Evolutionary conservation across 345 rosid genomes (phyloP).

Genomic region (Firmiana major): DNA sequence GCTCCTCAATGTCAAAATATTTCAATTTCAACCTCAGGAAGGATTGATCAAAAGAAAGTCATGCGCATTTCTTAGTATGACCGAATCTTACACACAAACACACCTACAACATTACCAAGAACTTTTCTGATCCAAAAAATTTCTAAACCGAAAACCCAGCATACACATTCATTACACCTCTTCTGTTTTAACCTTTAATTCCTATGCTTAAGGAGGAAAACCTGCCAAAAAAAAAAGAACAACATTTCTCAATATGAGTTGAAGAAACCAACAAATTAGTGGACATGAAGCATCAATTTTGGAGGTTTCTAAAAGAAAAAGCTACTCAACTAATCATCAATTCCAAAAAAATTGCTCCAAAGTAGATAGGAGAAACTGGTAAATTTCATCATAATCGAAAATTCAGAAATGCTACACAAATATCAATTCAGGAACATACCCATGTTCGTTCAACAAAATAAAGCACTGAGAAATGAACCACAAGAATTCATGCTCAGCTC

Average conservation of each 20-base stretch:
- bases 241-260: constrained; percentile 36
- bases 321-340: constrained; percentile 29
- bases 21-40: background rate
- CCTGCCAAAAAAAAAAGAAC: constrained; percentile 39
- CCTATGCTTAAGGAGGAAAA: constrained; percentile 23
- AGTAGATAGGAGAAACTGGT: constrained; percentile 5
- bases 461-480: constrained; percentile 4
- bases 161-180: constrained; percentile 30
- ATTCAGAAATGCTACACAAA: constrained; percentile 22
- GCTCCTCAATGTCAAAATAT: background rate
- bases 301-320: constrained; percentile 29
- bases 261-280: constrained; percentile 38
- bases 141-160: constrained; percentile 27
- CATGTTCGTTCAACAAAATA: constrained; percentile 16
- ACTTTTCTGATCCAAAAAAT: constrained; percentile 28
- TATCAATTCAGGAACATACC: constrained; percentile 23
- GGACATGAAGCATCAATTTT: constrained; percentile 44
- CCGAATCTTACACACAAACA: constrained; percentile 32
- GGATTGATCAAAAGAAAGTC: constrained; percentile 19
- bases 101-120: constrained; percentile 21
- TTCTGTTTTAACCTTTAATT: constrained; percentile 14
- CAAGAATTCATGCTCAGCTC: constrained; percentile 15
- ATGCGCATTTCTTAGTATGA: constrained; percentile 29
- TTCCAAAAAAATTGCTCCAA: constrained; percentile 36
- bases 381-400: constrained; percentile 11